Percentiles rank a stretch among this genome's conserved stretches.
These are phyloP conservation scores for Malassezia obtusa DNA, from an alignment of 1,284 basidiomycete genomes.

Conservation along the genomic window DNA sequence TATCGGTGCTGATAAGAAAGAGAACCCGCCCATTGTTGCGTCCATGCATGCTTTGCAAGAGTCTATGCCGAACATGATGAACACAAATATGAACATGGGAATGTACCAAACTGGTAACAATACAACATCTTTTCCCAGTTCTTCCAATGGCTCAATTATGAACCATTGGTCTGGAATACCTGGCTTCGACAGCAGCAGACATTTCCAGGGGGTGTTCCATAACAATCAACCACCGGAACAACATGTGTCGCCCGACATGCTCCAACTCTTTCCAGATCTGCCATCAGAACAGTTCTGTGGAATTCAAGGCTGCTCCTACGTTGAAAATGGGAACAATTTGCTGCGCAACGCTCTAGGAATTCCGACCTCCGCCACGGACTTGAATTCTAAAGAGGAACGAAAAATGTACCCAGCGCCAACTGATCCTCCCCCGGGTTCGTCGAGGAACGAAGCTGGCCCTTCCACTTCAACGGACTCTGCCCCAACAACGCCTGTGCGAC, in stretches of 20 bases:
- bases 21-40: no score
- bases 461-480: not conserved
- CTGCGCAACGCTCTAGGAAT: not conserved
- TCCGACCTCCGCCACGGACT: not conserved
- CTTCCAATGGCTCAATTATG: no score
- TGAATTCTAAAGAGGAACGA: not conserved
- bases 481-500: not conserved
- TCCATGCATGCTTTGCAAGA: no score
- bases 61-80: no score
- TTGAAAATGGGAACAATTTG: not conserved
- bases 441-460: no score
- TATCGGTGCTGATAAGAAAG: no score
- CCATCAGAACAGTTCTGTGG: constrained; percentile 1
- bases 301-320: constrained; percentile 10
- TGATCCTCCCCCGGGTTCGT: no score
- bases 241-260: constrained; percentile 14
- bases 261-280: constrained; percentile 3
- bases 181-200: not conserved
- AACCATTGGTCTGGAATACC: not conserved
- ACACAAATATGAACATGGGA: no score
- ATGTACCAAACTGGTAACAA: no score
- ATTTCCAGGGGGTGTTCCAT: not conserved
- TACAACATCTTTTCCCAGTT: no score
- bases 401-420: no score
- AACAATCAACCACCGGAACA: constrained; percentile 6